Evolutionary conservation across 2,329 filamentous ascomycete genomes (phyloP).

Genomic region (Alternaria sp.): DNA sequence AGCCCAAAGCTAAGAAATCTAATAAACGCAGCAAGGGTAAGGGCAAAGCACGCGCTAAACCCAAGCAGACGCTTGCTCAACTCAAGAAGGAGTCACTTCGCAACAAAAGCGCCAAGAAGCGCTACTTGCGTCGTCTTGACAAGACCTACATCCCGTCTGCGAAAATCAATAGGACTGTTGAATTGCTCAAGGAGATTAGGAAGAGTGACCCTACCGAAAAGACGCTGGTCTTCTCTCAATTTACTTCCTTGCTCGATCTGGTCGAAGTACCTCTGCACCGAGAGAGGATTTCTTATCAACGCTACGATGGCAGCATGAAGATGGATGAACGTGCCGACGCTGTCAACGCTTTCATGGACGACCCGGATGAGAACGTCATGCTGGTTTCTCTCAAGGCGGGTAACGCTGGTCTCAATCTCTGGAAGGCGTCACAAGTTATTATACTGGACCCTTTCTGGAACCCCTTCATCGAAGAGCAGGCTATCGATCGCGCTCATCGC

Average conservation of each 20-base stretch:
- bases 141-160: constrained; percentile 77
- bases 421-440: constrained; percentile 82
- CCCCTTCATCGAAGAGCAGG: constrained; percentile 90
- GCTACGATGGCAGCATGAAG: constrained; percentile 81
- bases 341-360: constrained; percentile 72
- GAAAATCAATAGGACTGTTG: constrained; percentile 74
- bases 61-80: constrained; percentile 64
- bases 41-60: constrained; percentile 50
- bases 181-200: constrained; percentile 66
- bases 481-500: constrained; percentile 86
- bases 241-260: constrained; percentile 79
- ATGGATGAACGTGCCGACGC: constrained; percentile 71
- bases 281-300: constrained; percentile 66
- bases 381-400: constrained; percentile 81
- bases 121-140: constrained; percentile 73
- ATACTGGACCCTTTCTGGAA: constrained; percentile 96
- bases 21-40: constrained; percentile 55
- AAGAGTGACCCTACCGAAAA: constrained; percentile 68
- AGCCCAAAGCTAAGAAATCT: constrained; percentile 35
- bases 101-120: constrained; percentile 70
- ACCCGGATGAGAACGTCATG: constrained; percentile 70
- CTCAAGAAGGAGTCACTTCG: constrained; percentile 72
- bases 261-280: constrained; percentile 74
- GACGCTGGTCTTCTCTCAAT: constrained; percentile 83
- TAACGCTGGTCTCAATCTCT: constrained; percentile 86